A percentile compares a stretch with the other conserved stretches of the same genome.
Conservation (phyloP, 2,329 filamentous ascomycete species). For the Akanthomyces lecanii region DNA sequence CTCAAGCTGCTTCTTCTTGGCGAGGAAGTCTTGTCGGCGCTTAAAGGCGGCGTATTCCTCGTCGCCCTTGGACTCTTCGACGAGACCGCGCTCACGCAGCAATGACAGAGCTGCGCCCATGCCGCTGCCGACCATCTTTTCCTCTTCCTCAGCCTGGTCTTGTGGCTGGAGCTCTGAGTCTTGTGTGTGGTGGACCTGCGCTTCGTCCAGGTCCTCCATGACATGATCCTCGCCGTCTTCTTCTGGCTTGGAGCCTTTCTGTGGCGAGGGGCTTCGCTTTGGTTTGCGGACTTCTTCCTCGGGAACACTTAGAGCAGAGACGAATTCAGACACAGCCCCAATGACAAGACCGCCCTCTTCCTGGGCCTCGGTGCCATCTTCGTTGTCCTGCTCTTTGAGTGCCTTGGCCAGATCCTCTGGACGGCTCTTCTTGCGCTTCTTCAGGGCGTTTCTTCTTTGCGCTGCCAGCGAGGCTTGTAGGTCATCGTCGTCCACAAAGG, state of each 20-base stretch:
- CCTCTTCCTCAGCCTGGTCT: constrained; percentile 62
- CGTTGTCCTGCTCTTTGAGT: constrained; percentile 60
- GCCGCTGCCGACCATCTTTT: constrained; percentile 73
- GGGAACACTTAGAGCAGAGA: constrained; percentile 75
- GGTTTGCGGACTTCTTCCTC: constrained; percentile 52
- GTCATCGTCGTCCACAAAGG: constrained; percentile 87
- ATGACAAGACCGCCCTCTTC: constrained; percentile 69
- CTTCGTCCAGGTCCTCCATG: constrained; percentile 36
- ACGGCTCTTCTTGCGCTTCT: constrained; percentile 82
- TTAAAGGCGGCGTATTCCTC: constrained; percentile 64
- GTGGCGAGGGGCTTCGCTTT: constrained; percentile 35
- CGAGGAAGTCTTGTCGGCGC: constrained; percentile 72
- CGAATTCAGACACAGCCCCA: constrained; percentile 92
- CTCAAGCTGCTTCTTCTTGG: constrained; percentile 68
- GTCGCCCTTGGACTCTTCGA: constrained; percentile 60
- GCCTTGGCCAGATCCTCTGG: constrained; percentile 85
- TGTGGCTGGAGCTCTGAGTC: constrained; percentile 18
- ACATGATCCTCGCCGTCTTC: constrained; percentile 36
- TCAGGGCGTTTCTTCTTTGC: constrained; percentile 79
- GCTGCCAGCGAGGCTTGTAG: constrained; percentile 78
- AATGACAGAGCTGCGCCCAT: constrained; percentile 79
- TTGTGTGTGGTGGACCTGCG: constrained; percentile 39
- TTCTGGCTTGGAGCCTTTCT: constrained; percentile 32
- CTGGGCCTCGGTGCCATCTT: constrained; percentile 41
- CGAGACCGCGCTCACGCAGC: constrained; percentile 77